phyloP scores from a whole-genome alignment of 176 grass and related monocot genomes.

The Dactylis glomerata region DNA sequence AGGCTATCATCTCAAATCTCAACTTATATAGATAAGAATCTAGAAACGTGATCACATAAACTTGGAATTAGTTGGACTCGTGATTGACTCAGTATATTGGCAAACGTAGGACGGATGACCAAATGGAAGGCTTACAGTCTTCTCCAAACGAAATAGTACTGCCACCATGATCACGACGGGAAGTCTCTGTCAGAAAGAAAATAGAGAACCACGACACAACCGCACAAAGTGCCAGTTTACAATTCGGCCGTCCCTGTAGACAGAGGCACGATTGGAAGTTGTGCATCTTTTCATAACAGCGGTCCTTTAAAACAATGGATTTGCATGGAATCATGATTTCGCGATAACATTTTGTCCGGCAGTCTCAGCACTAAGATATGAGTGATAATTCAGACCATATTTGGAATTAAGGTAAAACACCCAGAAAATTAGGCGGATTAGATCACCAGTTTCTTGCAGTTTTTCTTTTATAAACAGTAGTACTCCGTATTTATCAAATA shows the following conservation, averaged over 20 bases:
- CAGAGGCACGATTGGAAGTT: not conserved
- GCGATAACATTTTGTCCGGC: not conserved
- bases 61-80: not conserved
- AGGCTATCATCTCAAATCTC: not conserved
- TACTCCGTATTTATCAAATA: not conserved
- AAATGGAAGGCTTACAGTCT: not conserved
- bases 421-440: not conserved
- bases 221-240: conserved; percentile 4
- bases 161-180: not conserved
- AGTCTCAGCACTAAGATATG: not conserved
- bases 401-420: not conserved
- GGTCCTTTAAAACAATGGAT: not conserved
- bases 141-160: not conserved
- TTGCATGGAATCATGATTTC: not conserved
- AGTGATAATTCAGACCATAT: not conserved
- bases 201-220: not conserved
- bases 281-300: not conserved
- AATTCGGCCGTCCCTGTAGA: not conserved
- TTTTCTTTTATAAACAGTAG: not conserved
- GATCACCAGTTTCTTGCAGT: not conserved
- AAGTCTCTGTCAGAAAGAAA: not conserved
- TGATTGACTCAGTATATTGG: not conserved
- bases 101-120: not conserved
- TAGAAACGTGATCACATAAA: not conserved
- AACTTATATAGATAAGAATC: conserved; percentile 24